These are phyloP conservation scores for Acer yangbiense DNA, from an alignment of 345 rosid species.

Conservation along the genomic window DNA sequence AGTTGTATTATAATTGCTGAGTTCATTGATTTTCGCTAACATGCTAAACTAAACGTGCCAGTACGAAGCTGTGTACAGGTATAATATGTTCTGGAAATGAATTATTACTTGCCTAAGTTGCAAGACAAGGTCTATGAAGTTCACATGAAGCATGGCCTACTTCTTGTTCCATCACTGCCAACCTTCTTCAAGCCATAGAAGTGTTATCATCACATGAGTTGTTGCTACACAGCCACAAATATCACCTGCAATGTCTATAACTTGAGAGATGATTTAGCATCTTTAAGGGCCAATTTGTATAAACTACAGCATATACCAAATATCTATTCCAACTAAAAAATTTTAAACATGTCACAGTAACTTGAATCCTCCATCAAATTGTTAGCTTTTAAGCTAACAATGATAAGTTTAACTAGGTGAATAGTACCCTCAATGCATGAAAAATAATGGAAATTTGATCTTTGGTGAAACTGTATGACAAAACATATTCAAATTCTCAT, in stretches of 20 bases:
- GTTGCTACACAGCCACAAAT: neutral
- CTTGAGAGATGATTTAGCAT: neutral
- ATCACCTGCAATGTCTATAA: neutral
- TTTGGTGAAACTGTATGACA: neutral
- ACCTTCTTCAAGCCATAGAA: neutral
- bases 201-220: neutral
- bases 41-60: neutral
- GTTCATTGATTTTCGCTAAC: neutral
- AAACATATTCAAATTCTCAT: neutral
- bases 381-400: neutral
- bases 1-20: no score
- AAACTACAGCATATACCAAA: no score
- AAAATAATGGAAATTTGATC: neutral
- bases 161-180: neutral
- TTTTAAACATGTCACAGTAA: no score
- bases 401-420: neutral
- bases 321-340: no score
- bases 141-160: no score
- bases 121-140: neutral
- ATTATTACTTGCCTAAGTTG: neutral
- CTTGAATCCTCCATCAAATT: neutral
- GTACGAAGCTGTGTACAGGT: no score
- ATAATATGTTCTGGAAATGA: neutral
- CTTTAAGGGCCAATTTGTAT: no score
- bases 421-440: neutral